Percentiles rank a stretch among this genome's conserved stretches.
phyloP scores from a whole-genome alignment of 148 eudicot genomes.

The Cornus controversa region DNA sequence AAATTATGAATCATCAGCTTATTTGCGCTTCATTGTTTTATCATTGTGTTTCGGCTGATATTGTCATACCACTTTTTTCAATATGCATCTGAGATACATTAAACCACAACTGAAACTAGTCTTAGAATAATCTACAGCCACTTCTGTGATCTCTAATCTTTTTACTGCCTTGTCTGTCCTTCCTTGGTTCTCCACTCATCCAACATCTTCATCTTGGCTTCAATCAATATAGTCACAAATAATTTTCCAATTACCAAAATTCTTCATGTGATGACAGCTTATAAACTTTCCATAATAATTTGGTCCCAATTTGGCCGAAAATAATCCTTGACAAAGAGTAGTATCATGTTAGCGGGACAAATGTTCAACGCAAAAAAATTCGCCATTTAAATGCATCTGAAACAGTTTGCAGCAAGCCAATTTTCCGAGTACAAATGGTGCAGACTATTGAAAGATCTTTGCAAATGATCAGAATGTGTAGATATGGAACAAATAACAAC shows the following conservation, averaged over 20 bases:
- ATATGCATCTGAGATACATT: no score
- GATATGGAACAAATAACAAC: background rate
- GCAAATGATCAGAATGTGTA: background rate
- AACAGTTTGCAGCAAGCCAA: constrained; percentile 10
- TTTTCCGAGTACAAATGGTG: background rate
- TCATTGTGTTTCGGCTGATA: no score
- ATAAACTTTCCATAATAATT: background rate
- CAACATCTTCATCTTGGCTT: no score
- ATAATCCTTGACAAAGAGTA: background rate
- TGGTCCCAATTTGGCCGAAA: background rate
- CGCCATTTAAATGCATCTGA: background rate
- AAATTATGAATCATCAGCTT: no score
- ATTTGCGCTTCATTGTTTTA: no score
- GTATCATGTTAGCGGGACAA: background rate
- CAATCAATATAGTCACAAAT: no score
- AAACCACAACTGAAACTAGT: no score
- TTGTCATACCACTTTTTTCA: no score
- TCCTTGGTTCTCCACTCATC: no score
- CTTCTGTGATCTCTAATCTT: no score
- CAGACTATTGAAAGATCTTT: background rate
- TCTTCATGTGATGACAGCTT: background rate
- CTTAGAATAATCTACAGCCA: no score
- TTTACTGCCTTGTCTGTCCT: no score
- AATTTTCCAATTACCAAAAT: background rate
- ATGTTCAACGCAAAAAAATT: background rate